Conservation (phyloP, 2,329 filamentous ascomycete genomes). For the Ophiostoma himal-ulmi region DNA sequence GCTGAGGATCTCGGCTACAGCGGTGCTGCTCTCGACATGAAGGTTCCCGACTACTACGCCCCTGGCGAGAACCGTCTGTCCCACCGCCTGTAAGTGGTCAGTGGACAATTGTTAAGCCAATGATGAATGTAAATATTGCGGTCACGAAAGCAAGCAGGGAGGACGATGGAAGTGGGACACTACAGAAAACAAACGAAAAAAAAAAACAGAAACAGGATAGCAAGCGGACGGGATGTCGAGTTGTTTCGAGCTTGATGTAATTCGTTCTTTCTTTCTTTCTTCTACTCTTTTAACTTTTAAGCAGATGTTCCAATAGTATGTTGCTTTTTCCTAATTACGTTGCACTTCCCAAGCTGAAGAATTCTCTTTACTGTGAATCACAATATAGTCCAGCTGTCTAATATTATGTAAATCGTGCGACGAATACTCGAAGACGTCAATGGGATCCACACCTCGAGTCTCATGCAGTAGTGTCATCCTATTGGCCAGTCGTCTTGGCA, state of each 20-base stretch:
- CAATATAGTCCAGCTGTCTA: not conserved
- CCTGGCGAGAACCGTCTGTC: conserved; percentile 43
- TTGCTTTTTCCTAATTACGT: not conserved
- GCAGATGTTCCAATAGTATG: conserved; percentile 7
- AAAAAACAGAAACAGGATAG: not conserved
- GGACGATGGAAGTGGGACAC: not conserved
- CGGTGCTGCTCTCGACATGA: conserved; percentile 69
- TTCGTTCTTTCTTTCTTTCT: not conserved
- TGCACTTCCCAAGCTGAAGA: not conserved
- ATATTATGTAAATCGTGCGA: not conserved
- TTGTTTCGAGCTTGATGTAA: not conserved
- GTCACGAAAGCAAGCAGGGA: not conserved
- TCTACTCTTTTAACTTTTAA: not conserved
- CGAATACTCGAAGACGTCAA: not conserved
- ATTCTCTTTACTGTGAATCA: not conserved
- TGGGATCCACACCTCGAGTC: not conserved
- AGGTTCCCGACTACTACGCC: conserved; percentile 59
- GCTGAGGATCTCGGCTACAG: conserved; percentile 71
- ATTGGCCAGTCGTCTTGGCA: not conserved
- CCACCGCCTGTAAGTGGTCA: conserved; percentile 36
- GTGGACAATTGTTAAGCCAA: not conserved
- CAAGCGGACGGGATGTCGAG: not conserved
- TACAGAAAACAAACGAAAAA: not conserved
- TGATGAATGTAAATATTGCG: not conserved
- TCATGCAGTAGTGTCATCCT: not conserved